phyloP scores from a whole-genome alignment of 306 rosid species.

The Inga oerstediana region DNA sequence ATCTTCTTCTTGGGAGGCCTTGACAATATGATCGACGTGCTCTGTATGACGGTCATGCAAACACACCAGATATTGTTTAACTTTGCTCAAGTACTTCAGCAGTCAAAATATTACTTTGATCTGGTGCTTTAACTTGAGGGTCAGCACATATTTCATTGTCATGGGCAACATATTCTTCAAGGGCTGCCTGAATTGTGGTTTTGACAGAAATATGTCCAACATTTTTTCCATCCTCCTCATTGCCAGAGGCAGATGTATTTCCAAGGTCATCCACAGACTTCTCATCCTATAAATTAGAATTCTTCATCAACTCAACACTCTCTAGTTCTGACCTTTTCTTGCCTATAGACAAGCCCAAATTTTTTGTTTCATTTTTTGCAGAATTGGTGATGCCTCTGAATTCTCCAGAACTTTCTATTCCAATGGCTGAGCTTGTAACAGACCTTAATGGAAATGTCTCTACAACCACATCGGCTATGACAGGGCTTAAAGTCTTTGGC shows the following conservation, averaged over 20 bases:
- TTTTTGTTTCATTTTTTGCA: slow-evolving; percentile 37
- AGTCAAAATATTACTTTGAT: slow-evolving; percentile 34
- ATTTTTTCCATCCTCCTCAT: slow-evolving; percentile 36
- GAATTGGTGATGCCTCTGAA: slow-evolving; percentile 32
- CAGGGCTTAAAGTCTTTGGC: too few species aligned
- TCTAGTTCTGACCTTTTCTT: slow-evolving; percentile 36
- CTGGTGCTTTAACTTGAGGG: slow-evolving; percentile 38
- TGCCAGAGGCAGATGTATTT: slow-evolving; percentile 37
- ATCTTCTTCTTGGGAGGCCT: too few species aligned
- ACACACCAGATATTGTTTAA: slow-evolving; percentile 38
- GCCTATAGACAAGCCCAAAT: slow-evolving; percentile 28
- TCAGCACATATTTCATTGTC: slow-evolving; percentile 36
- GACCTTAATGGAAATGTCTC: slow-evolving; percentile 78
- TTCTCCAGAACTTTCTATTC: slow-evolving; percentile 43
- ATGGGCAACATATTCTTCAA: slow-evolving; percentile 20
- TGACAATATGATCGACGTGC: too few species aligned
- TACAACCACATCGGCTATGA: slow-evolving; percentile 51
- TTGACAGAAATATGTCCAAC: slow-evolving; percentile 38
- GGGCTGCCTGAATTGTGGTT: slow-evolving; percentile 40
- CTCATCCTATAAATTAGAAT: slow-evolving; percentile 34
- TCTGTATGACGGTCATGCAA: too few species aligned
- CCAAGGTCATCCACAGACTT: slow-evolving; percentile 40
- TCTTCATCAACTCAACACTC: slow-evolving; percentile 28
- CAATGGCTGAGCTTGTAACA: slow-evolving; percentile 32
- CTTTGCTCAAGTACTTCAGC: slow-evolving; percentile 46